A percentile compares a stretch with the other conserved stretches of the same genome.
phyloP scores from a whole-genome alignment of 805 yeast species.

The Candida michaelii region DNA sequence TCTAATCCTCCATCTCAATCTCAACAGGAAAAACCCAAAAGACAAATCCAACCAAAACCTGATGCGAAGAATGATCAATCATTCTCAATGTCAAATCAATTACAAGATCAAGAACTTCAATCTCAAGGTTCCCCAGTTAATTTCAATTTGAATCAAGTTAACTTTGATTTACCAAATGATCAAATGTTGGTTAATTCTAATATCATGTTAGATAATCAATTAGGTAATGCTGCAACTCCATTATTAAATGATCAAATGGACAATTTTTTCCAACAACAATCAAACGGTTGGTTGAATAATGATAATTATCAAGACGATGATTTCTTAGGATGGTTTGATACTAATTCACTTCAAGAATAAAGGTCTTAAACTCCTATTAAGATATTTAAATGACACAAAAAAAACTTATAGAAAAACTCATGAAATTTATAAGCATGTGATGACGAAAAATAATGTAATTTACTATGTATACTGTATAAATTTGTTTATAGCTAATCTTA shows the following conservation, averaged over 20 bases:
- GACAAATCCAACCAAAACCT: neutral
- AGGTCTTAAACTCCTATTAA: too few relatives aligned
- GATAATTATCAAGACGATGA: constrained; percentile 64
- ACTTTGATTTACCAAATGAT: constrained; percentile 13
- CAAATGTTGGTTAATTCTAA: constrained; percentile 10
- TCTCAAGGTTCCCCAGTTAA: constrained; percentile 4
- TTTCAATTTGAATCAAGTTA: constrained; percentile 9
- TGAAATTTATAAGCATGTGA: neutral
- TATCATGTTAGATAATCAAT: constrained; percentile 10
- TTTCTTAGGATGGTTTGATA: constrained; percentile 91
- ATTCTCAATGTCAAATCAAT: neutral
- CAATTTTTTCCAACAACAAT: constrained; percentile 74
- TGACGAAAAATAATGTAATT: constrained; percentile 2
- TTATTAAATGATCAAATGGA: constrained; percentile 41
- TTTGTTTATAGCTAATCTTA: neutral
- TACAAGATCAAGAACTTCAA: neutral
- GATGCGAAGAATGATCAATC: neutral
- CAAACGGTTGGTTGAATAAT: constrained; percentile 81
- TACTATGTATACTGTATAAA: constrained; percentile 1
- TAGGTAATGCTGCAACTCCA: constrained; percentile 10
- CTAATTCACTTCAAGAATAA: constrained; percentile 40
- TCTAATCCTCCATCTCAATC: neutral
- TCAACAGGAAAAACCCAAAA: neutral
- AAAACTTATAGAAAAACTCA: neutral
- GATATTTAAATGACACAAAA: too few relatives aligned